Evolutionary conservation across 306 rosid genomes (phyloP), one percentile per base, ranked within the genome.

Genomic region (Chamaecrista fasciculata): DNA sequence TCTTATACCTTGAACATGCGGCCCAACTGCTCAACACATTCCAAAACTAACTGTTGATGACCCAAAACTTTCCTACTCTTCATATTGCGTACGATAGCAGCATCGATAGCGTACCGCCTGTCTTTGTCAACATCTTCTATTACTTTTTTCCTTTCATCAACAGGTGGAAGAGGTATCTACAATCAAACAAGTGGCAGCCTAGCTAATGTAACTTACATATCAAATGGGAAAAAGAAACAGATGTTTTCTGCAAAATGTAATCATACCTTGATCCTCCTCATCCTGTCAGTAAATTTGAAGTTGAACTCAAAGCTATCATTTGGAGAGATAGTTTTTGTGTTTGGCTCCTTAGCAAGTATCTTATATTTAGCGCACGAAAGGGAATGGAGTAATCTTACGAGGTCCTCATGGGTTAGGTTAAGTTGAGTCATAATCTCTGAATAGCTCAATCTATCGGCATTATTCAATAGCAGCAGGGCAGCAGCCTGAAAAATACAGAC

Each of bases 71-170:
- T 92, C 51, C 96, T 79, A 57, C 91, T 81, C 78, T 92, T 90
- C 96, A 92, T 92, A 31, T 89, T 89, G 49, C 98, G 90, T 68
- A 92, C 96, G 25, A 92, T 76, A 3, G 96, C 86, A 56, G 95
- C 96, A 77, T 92, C 98, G 11, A 92, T 89, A 34, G 98, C 98
- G 69, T 87, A 92, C 51, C 96, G 78, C 74, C 96, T 67, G 76
- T 93, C 98, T 77, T 87, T 86, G 84, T 87, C 93, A 47, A 93
- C 98, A 46, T 87, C 96, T 75, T 87, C 96, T 49, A 84, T 80
- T 6, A 88, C 86, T 70, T 80, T 90, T 87, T 78, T 92, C 76
- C 93, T 90, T 59, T 90, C 98, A 65, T 87, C 96, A 33, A 85
- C 84, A 0, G 91, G 90, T 1, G 98, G 96, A 11, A 93, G 96